Evolutionary conservation across 257 asterid species (phyloP).

Genomic region (Datura wrightii): DNA sequence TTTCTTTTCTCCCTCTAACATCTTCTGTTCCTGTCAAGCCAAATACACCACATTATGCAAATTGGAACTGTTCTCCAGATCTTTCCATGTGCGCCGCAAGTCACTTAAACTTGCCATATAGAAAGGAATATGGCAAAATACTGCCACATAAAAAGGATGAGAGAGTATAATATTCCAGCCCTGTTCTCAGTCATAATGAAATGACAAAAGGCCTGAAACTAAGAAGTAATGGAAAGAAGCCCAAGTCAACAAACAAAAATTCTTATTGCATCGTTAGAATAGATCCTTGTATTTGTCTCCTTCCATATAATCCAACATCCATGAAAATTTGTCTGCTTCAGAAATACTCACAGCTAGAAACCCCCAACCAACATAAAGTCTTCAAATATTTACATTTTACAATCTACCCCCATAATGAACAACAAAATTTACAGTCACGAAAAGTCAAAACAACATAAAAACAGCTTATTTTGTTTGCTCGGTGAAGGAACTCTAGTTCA

Average conservation of each 20-base stretch:
- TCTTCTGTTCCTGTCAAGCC: too few relatives aligned
- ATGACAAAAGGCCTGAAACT: neutral
- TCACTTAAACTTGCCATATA: too few relatives aligned
- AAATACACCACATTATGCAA: too few relatives aligned
- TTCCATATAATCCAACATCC: neutral
- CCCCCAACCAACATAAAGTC: slow-evolving; percentile 1
- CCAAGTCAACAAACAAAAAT: neutral
- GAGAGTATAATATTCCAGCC: neutral
- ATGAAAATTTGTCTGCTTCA: neutral
- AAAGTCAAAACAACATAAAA: neutral
- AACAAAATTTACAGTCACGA: neutral
- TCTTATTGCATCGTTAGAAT: neutral
- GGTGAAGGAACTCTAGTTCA: slow-evolving; percentile 22
- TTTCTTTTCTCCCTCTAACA: too few relatives aligned
- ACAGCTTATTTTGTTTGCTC: slow-evolving; percentile 5
- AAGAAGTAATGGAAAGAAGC: neutral
- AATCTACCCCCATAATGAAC: neutral
- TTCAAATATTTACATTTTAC: neutral
- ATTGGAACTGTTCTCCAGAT: too few relatives aligned
- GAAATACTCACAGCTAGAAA: slow-evolving; percentile 5
- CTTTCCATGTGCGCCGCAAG: too few relatives aligned
- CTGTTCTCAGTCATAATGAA: neutral
- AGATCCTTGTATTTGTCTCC: neutral
- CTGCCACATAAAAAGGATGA: neutral
- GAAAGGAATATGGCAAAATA: too few relatives aligned